Evolutionary conservation across 495 filamentous ascomycete species (phyloP).

Genomic region (Lindgomyces ingoldianus): DNA sequence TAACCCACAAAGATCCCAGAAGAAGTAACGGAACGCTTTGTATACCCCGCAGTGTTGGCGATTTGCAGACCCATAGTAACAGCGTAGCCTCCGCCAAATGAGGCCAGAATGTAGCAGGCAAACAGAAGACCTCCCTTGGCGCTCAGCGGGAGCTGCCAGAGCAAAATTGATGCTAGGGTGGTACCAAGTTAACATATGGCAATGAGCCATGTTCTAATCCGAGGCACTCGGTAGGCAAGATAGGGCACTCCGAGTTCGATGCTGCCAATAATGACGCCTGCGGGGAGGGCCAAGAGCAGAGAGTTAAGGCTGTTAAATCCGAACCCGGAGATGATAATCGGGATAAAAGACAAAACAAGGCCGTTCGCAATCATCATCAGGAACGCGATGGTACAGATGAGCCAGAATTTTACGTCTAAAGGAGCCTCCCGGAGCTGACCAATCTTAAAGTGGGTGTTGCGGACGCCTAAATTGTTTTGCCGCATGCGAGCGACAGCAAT

Average conservation of each 20-base stretch:
- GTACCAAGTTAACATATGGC: constrained; percentile 30
- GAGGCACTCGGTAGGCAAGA: constrained; percentile 37
- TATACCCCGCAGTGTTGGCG: constrained; percentile 53
- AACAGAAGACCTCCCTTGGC: constrained; percentile 48
- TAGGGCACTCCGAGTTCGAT: constrained; percentile 45
- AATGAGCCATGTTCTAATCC: constrained; percentile 30
- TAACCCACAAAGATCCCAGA: constrained; percentile 50
- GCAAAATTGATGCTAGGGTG: constrained; percentile 41
- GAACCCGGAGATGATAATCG: constrained; percentile 51
- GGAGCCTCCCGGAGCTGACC: constrained; percentile 51
- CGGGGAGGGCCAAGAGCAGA: constrained; percentile 49
- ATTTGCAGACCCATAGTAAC: constrained; percentile 49
- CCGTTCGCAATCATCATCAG: constrained; percentile 51
- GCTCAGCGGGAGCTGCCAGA: constrained; percentile 44
- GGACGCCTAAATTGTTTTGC: constrained; percentile 39
- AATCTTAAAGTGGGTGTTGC: constrained; percentile 41
- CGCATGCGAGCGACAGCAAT: constrained; percentile 42
- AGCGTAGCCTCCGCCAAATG: constrained; percentile 38
- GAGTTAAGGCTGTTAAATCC: constrained; percentile 52
- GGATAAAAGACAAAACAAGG: constrained; percentile 47
- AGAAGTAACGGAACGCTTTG: constrained; percentile 46
- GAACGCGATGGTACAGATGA: constrained; percentile 45
- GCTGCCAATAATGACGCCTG: constrained; percentile 46
- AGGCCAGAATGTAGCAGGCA: constrained; percentile 47
- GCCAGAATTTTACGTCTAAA: constrained; percentile 50